Evolutionary conservation across 108 stramenopile genomes (phyloP), one percentile per base, ranked within the genome.

Genomic region (Fistulifera pelliculosa): DNA sequence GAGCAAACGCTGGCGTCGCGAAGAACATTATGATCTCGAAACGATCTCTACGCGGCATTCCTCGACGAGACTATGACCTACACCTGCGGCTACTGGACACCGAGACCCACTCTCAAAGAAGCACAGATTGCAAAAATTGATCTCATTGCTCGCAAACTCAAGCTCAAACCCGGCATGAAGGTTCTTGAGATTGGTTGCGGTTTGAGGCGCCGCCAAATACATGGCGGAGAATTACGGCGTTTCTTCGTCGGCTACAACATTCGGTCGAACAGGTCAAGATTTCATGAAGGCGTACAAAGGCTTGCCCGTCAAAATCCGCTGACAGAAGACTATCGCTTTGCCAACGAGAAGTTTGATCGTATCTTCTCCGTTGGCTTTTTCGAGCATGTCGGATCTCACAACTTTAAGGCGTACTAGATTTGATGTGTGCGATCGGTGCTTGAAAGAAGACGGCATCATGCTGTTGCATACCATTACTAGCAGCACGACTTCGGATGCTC

Each of bases 101-200:
- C n/a, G n/a, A n/a, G n/a, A n/a, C n/a, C n/a, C n/a, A n/a, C n/a
- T n/a, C n/a, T n/a, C n/a, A n/a, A n/a, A n/a, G n/a, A n/a, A n/a
- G n/a, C n/a, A n/a, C n/a, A n/a, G n/a, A n/a, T n/a, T n/a, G n/a
- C n/a, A n/a, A n/a, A n/a, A n/a, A n/a, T n/a, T n/a, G n/a, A n/a
- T n/a, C n/a, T n/a, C n/a, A n/a, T n/a, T n/a, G n/a, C n/a, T n/a
- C n/a, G n/a, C n/a, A n/a, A n/a, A n/a, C n/a, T n/a, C n/a, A n/a
- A n/a, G n/a, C n/a, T n/a, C n/a, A n/a, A n/a, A n/a, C n/a, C n/a
- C n/a, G n/a, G n/a, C n/a, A 49, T 49, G 49, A n/a, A 50, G 27
- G 66, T 85, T 28, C 50, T 85, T 21, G 83, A 85, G 52, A 61
- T 82, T 21, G 83, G 83, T 27, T 85, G 83, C 60, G 83, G 83